Percentiles rank a stretch among this genome's conserved stretches.
These are phyloP conservation scores for Atkinsonella texensis DNA, from an alignment of 2,329 filamentous ascomycete species.

Conservation along the genomic window DNA sequence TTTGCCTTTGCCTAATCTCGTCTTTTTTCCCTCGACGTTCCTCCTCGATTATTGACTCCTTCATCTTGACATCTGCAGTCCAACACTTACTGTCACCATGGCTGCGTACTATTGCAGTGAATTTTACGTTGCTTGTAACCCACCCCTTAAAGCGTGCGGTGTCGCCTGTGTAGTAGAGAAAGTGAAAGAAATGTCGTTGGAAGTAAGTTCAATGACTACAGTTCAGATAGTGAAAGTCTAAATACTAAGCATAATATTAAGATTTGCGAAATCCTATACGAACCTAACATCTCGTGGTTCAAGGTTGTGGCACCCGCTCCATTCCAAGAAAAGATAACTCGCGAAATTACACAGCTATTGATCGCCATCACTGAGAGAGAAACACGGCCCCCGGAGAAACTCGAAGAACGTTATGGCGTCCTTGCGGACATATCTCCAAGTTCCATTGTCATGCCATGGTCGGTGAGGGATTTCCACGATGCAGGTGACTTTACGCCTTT, in stretches of 20 bases:
- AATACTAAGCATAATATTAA: slow-evolving; percentile 5
- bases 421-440: neutral
- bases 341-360: slow-evolving; percentile 12
- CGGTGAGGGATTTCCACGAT: too few species aligned
- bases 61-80: too few species aligned
- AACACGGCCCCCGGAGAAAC: neutral
- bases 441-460: too few species aligned
- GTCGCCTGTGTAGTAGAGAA: slow-evolving; percentile 15
- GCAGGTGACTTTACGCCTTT: too few species aligned
- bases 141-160: slow-evolving; percentile 19
- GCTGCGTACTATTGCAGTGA: slow-evolving; percentile 10
- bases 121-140: slow-evolving; percentile 24
- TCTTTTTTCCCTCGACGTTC: too few species aligned
- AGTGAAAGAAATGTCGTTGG: slow-evolving; percentile 1
- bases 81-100: too few species aligned
- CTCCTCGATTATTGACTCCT: too few species aligned
- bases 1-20: too few species aligned
- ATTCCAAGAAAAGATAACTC: slow-evolving; percentile 8
- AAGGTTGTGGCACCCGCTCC: slow-evolving; percentile 15
- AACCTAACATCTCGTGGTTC: slow-evolving; percentile 24
- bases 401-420: neutral
- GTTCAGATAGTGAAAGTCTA: too few species aligned
- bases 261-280: slow-evolving; percentile 22
- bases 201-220: neutral
- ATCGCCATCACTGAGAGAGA: slow-evolving; percentile 6